Percentiles rank a stretch among this genome's conserved stretches.
These are phyloP conservation scores for Leccinum arenicola DNA, from an alignment of 768 basidiomycete genomes.

Conservation along the genomic window DNA sequence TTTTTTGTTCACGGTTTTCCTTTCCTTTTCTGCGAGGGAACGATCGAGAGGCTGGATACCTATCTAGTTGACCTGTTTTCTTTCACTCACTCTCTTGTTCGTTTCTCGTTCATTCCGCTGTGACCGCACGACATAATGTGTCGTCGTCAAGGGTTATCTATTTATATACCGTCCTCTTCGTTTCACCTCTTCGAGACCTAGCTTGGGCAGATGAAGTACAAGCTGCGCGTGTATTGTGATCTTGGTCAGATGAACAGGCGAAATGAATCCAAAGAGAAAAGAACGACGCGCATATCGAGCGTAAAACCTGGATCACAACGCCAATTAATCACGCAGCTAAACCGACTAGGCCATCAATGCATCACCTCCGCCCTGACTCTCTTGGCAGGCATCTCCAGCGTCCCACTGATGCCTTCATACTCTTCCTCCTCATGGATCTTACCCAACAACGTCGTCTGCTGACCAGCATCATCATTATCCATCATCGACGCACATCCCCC, in stretches of 20 bases:
- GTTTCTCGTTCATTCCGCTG: conserved; percentile 5
- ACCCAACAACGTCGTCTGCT: conserved; percentile 16
- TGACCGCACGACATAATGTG: not conserved
- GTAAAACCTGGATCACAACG: not conserved
- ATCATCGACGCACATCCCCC: not conserved
- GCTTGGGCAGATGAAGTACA: not conserved
- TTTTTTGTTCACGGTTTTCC: not conserved
- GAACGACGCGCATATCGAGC: not conserved
- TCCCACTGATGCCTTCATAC: conserved; percentile 23
- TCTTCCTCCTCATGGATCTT: conserved; percentile 30
- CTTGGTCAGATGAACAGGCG: not conserved
- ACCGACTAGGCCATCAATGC: conserved; percentile 6
- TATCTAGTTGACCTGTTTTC: conserved; percentile 26
- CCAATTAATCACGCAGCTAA: not conserved
- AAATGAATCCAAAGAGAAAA: not conserved
- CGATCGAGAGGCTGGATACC: too few relatives aligned
- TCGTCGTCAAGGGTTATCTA: conserved; percentile 15
- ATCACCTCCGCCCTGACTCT: conserved; percentile 19
- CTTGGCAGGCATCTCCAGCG: conserved; percentile 27
- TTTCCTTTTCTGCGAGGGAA: not conserved
- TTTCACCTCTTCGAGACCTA: not conserved
- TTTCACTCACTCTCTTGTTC: not conserved
- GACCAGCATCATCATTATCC: not conserved
- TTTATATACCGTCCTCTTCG: conserved; percentile 8
- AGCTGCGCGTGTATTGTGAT: not conserved